Conservation (phyloP, 2,329 filamentous ascomycete genomes). For the Fusarium begoniae region DNA sequence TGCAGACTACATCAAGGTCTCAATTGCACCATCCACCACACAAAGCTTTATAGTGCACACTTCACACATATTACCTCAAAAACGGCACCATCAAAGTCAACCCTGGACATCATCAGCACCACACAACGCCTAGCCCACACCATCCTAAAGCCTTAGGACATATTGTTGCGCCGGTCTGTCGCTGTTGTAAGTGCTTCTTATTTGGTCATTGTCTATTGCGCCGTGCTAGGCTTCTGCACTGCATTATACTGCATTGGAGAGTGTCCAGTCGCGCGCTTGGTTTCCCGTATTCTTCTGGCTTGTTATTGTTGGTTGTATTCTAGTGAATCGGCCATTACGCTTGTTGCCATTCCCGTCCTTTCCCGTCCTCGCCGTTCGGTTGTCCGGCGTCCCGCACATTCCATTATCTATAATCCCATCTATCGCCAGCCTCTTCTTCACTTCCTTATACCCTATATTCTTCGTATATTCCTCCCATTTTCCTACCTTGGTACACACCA, state of each 20-base stretch:
- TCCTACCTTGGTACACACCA: slow-evolving; percentile 13
- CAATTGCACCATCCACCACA: slow-evolving; percentile 15
- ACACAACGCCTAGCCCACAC: slow-evolving; percentile 31
- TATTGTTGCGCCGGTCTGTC: slow-evolving; percentile 6
- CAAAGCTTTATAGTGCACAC: background rate
- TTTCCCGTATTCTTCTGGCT: slow-evolving; percentile 5
- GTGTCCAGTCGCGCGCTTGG: slow-evolving; percentile 22
- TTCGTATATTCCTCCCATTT: background rate
- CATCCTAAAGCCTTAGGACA: slow-evolving; percentile 8
- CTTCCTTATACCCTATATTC: background rate
- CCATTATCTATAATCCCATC: slow-evolving; percentile 31
- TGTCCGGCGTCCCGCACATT: slow-evolving; percentile 37
- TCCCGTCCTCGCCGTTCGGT: slow-evolving; percentile 38
- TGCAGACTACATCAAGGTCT: slow-evolving; percentile 24
- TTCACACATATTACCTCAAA: background rate
- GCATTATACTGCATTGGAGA: slow-evolving; percentile 7
- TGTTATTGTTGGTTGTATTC: slow-evolving; percentile 22
- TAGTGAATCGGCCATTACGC: slow-evolving; percentile 32
- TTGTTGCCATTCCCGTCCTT: slow-evolving; percentile 39
- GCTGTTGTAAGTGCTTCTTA: slow-evolving; percentile 25
- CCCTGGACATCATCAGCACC: slow-evolving; percentile 25
- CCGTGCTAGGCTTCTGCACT: slow-evolving; percentile 5
- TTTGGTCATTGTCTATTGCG: slow-evolving; percentile 25
- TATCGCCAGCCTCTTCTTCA: slow-evolving; percentile 7
- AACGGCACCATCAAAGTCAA: slow-evolving; percentile 18